Base-by-base conservation (phyloP, 352 stramenopile genomes). In the Globisporangium polare region DNA sequence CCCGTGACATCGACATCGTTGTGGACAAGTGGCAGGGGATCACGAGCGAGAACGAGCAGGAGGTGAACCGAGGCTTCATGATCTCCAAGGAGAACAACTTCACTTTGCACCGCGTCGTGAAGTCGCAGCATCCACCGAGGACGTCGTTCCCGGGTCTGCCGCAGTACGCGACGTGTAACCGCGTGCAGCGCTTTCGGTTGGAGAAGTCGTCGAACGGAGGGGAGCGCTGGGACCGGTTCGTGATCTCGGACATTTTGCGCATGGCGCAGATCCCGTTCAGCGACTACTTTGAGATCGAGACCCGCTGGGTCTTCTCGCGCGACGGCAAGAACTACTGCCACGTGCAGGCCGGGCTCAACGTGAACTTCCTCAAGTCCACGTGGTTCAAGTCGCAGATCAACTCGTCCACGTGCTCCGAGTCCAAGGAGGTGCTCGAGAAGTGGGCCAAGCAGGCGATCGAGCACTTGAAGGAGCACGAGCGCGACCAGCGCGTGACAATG, bases 311-410 rank as follows among this genome's bases (percentile, higher is more conserved):
- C 8, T 91, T 93, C 22, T 91, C 77, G 20, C 71, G 82, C 8
- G 83, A 91, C 53, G 80, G 83, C 43, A 82, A 83, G 51, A 79
- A 88, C 50, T 90, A 88, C 53, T 90, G 80, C 62, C 83, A 90
- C 43, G 81, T 86, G 5, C 73, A 93, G 68, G 75, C 75, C 17
- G 83, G 83, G 5, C 60, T 91, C 15, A 67, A 90, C 5, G 79
- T 93, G 24, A 86, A 93, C 61, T 93, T 89, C 43, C 66, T 86
- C 22, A 90, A 91, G 54, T 85, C 80, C 13, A 93, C 83, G 56
- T 93, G 83, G 83, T 93, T 93, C 60, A 89, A 91, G 58, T 88
- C 78, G 29, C 83, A 93, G 52, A 93, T 93, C 45, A 79, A 86
- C 46, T 93, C 83, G 52, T 91, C 81, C 3, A 89, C 83, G 1